Evolutionary conservation across 345 rosid genomes (phyloP).

Genomic region (Dovyalis caffra): DNA sequence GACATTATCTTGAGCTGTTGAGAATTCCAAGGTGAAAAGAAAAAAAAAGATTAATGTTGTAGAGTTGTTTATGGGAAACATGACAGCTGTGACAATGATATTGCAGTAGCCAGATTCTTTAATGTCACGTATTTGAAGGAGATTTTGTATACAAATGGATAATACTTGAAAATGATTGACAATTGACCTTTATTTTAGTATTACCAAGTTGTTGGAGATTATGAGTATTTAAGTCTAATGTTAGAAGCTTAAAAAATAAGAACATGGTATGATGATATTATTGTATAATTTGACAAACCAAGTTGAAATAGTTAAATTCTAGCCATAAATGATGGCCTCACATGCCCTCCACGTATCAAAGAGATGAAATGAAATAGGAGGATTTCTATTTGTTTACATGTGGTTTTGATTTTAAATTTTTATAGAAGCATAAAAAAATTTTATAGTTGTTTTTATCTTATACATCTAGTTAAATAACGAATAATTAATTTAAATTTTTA

Average conservation of each 20-base stretch:
- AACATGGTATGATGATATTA: background rate
- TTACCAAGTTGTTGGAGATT: background rate
- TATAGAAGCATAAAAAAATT: too few relatives aligned
- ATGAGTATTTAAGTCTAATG: background rate
- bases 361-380: too few relatives aligned
- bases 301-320: too few relatives aligned
- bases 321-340: too few relatives aligned
- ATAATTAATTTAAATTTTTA: too few relatives aligned
- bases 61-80: background rate
- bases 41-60: background rate
- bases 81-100: constrained; percentile 6
- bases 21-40: background rate
- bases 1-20: background rate
- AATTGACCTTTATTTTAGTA: constrained; percentile 4
- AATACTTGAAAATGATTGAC: constrained; percentile 21
- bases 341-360: too few relatives aligned
- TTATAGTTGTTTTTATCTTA: too few relatives aligned
- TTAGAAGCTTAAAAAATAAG: background rate
- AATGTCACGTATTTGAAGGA: background rate
- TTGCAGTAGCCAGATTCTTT: background rate
- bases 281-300: too few relatives aligned
- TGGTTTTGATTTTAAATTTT: too few relatives aligned
- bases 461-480: too few relatives aligned
- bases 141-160: background rate
- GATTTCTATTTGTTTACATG: too few relatives aligned